Base-by-base conservation (phyloP, 2,329 filamentous ascomycete species). In the Diaporthe ilicicola region DNA sequence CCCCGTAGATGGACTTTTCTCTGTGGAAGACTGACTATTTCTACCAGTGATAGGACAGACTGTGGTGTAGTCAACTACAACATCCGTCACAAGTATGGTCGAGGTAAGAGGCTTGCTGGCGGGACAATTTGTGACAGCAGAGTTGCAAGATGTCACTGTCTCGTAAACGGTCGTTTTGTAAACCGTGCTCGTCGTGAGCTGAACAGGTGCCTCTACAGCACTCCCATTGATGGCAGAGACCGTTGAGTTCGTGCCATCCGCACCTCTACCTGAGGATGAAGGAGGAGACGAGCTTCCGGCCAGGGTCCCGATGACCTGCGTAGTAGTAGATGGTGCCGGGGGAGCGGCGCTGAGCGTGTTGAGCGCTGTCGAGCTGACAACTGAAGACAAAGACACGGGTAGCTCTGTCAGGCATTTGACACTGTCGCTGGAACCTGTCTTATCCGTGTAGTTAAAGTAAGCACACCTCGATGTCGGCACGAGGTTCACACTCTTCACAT, bases 361-460 rank as follows among this genome's bases (percentile, higher is more conserved):
- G 51, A 55, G 53, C 12, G n/a, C 44, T 27, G 27, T 39, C 32
- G 65, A 67, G 19, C 27, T 46, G 27, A 46, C 15, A 5, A 48
- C 10, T n/a, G 39, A 42, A 34, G 65, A 55, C 9, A 55, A 19
- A 50, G 65, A 37, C n/a, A 27, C 34, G 51, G 65, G 65, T 29
- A 67, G 29, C 17, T 54, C 39, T 1, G 37, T 24, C 13, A 67
- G 44, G n/a, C 65, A 67, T 15, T 67, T n/a, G 17, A 67, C 51
- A 22, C 65, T 67, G 8, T 55, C 27, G 39, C 27, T 34, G 8
- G 65, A 67, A 1, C 65, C 65, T 3, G 27, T 67, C 24, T 34
- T 67, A 29, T 67, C 65, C 7, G 65, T 67, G 10, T 67, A 67
- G 17, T 67, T 67, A 22, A 37, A 67, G n/a, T 67, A 67, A 15